Base-by-base conservation (phyloP, 164 flowering plant genomes). In the Dillenia turbinata region DNA sequence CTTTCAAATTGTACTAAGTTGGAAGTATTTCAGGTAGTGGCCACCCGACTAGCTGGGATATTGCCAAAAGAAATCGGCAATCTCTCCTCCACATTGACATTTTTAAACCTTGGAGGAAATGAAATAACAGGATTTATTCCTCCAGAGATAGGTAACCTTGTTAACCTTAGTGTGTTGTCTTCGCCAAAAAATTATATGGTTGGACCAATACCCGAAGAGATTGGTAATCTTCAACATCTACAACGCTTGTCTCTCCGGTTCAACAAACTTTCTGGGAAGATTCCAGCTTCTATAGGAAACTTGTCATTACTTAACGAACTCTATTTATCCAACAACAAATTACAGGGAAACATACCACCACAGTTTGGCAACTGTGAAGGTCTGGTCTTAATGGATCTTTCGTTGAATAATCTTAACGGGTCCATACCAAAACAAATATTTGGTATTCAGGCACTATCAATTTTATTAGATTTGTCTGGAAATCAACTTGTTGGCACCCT, bases 261-360 rank as follows among this genome's bases (percentile, higher is more conserved):
- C 2, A 63, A 63, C 14, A 17, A 13, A n/a, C 10, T 63, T 22
- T 14, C 52, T 0, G 66, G 66, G 2, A 15, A 11, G 10, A 64
- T 64, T 40, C 67, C 67, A 9, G 1, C 33, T 47, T 56, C 54
- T 14, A n/a, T 64, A 8, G 60, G 53, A 10, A 64, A 64, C 19
- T 9, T 57, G 0, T 47, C 67, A 0, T 9, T 10, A 47, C 14
- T 64, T 47, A 8, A 17, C 52, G 60, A 26, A 11, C 49, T 46
- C 19, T 6, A 8, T 43, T 44, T 66, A 3, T 9, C 16, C 2
- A 15, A 7, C 5, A 66, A 66, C 17, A 16, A 10, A 4, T 11
- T 66, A 50, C 46, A 53, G 8, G 69, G 64, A 17, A 33, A n/a
- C 61, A 66, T 66, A 12, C 63, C 69, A 7, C 2, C 15, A 33